Conservation (phyloP, 345 rosid genomes). For the Reutealis trisperma region DNA sequence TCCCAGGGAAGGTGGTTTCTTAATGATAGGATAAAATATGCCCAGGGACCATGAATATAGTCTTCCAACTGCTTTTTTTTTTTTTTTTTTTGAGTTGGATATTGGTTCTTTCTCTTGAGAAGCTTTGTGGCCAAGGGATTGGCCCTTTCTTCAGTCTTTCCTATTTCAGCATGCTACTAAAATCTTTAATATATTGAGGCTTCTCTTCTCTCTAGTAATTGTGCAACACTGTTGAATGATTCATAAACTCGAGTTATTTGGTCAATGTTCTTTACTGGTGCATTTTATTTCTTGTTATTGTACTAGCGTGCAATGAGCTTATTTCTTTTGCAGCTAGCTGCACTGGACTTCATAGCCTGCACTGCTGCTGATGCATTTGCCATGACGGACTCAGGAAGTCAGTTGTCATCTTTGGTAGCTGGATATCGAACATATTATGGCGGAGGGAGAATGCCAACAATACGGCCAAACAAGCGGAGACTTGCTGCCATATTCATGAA, state of each 20-base stretch:
- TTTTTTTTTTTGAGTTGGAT: background rate
- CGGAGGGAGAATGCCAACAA: slow-evolving; percentile 91
- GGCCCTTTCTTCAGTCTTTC: background rate
- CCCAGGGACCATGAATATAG: background rate
- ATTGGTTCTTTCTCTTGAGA: background rate
- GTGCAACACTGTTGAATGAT: background rate
- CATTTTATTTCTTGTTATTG: background rate
- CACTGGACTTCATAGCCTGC: slow-evolving; percentile 90
- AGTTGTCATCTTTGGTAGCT: slow-evolving; percentile 80
- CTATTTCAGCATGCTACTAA: background rate
- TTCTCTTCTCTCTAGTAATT: background rate
- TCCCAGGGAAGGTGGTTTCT: background rate
- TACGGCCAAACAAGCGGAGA: slow-evolving; percentile 80
- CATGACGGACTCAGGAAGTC: slow-evolving; percentile 98
- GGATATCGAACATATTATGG: slow-evolving; percentile 85
- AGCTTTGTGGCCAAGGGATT: background rate
- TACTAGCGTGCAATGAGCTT: background rate
- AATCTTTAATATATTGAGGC: background rate
- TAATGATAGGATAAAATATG: background rate
- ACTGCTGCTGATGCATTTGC: slow-evolving; percentile 86
- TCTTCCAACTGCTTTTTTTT: background rate
- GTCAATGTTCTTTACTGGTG: background rate
- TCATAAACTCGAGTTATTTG: background rate
- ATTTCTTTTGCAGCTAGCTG: slow-evolving; percentile 63
- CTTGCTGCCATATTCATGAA: slow-evolving; percentile 66